Base-by-base conservation (phyloP, 169 alveolate genomes). In the Theileria annulata region DNA sequence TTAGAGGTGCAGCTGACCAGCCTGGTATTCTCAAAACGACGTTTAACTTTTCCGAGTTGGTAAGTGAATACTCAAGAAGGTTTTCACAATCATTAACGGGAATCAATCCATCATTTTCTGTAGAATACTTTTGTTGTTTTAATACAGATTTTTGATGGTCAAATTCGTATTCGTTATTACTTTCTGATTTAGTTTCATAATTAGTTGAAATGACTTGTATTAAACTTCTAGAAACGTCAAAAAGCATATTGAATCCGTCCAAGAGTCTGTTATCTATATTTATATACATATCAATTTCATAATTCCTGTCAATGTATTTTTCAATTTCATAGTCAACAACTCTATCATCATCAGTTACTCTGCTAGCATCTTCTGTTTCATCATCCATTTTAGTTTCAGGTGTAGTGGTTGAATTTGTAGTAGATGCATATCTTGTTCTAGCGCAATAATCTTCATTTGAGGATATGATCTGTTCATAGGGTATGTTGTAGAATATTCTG, bases 1-100 rank as follows among this genome's bases (percentile, higher is more conserved):
- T 48, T 4, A 68, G 72, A 10, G 89, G 80, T 1, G 89, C 54
- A 13, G 74, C 42, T 17, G 86, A 66, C 54, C 79, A 82, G 31
- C 89, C 89, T 8, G 84, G 85, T 21, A 82, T 42, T n/a, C 89
- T 31, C 49, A 82, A 75, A 9, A 79, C 56, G 10, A 63, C 60
- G 56, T 68, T 74, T 30, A 33, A 19, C 25, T 66, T 69, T 64
- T 75, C 77, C 0, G 76, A 42, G 58, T 31, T 67, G 0, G 49
- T 64, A 17, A 62, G 74, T 17, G 58, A 27, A 51, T 62, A 47
- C 10, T 69, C 62, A 5, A 69, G 79, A 42, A 33, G 67, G 15
- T 51, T 54, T 13, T 69, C 87, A 42, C 23, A 28, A 10, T 67
- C 21, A 4, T 21, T 37, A 17, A 42, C 51, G 13, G 51, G 51